Conservation (phyloP, 2,329 filamentous ascomycete species). For the Scorias spongiosa region DNA sequence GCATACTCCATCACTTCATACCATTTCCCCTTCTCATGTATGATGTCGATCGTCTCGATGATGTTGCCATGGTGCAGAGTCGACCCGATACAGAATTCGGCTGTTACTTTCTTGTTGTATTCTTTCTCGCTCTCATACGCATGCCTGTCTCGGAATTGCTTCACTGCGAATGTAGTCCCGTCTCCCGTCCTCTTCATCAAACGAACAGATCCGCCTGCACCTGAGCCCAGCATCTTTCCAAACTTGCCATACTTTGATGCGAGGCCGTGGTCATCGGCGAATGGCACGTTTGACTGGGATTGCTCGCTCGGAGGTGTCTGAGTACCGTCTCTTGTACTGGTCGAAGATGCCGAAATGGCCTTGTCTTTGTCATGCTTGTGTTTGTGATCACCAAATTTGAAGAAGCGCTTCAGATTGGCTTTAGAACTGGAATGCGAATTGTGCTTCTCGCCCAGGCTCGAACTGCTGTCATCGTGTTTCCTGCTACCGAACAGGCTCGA, state of each 20-base stretch:
- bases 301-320: conserved; percentile 21
- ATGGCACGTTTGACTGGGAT: conserved; percentile 47
- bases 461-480: conserved; percentile 29
- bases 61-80: conserved; percentile 96
- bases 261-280: conserved; percentile 84
- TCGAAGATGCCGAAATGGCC: conserved; percentile 11
- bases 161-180: conserved; percentile 87
- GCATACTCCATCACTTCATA: conserved; percentile 99
- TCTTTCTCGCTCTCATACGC: conserved; percentile 88
- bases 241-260: conserved; percentile 91
- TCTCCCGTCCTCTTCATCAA: conserved; percentile 89
- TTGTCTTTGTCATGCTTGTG: conserved; percentile 42
- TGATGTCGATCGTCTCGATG: conserved; percentile 92
- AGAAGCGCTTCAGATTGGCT: conserved; percentile 92
- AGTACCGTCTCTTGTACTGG: conserved; percentile 16
- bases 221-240: conserved; percentile 82
- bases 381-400: conserved; percentile 56
- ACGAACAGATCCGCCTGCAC: conserved; percentile 85
- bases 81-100: conserved; percentile 95
- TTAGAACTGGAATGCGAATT: conserved; percentile 50
- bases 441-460: conserved; percentile 24
- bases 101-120: conserved; percentile 95
- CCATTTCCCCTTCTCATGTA: conserved; percentile 88
- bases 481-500: conserved; percentile 39
- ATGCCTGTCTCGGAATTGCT: conserved; percentile 86